Conservation (phyloP, 768 basidiomycete genomes). For the Boletus vermiculosoides region DNA sequence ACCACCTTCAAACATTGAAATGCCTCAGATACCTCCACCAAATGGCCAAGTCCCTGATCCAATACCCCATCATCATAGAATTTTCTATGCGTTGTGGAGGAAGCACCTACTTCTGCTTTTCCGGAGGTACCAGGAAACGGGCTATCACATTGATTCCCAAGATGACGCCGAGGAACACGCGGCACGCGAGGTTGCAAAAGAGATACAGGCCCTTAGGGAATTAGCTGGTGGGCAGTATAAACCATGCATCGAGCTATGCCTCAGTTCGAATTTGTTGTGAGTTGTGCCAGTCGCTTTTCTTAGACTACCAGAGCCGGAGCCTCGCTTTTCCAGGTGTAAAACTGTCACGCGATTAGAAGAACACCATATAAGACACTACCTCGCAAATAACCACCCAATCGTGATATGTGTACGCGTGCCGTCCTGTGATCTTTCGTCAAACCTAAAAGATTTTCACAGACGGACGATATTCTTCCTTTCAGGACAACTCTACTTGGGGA, state of each 20-base stretch:
- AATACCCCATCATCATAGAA: constrained; percentile 23
- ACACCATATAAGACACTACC: constrained; percentile 72
- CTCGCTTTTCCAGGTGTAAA: constrained; percentile 50
- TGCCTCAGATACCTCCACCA: constrained; percentile 18
- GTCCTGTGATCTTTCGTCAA: neutral
- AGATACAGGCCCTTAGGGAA: constrained; percentile 19
- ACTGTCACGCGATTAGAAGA: constrained; percentile 62
- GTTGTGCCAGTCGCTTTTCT: constrained; percentile 24
- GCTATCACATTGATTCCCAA: constrained; percentile 5
- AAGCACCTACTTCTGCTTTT: constrained; percentile 24
- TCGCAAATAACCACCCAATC: constrained; percentile 63
- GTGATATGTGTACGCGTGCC: constrained; percentile 62
- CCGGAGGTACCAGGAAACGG: constrained; percentile 17
- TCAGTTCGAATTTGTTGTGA: constrained; percentile 75
- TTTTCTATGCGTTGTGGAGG: constrained; percentile 24
- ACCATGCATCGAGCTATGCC: constrained; percentile 74
- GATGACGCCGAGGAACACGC: constrained; percentile 17
- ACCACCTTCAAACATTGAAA: constrained; percentile 18
- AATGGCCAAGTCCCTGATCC: constrained; percentile 19
- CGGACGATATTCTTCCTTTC: constrained; percentile 80
- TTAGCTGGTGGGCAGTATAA: constrained; percentile 36
- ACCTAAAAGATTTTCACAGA: constrained; percentile 42
- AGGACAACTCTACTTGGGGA: constrained; percentile 71
- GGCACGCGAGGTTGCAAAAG: constrained; percentile 22
- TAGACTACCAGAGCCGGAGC: neutral